phyloP scores from a whole-genome alignment of 768 basidiomycete genomes.

The Boletellus ananas region DNA sequence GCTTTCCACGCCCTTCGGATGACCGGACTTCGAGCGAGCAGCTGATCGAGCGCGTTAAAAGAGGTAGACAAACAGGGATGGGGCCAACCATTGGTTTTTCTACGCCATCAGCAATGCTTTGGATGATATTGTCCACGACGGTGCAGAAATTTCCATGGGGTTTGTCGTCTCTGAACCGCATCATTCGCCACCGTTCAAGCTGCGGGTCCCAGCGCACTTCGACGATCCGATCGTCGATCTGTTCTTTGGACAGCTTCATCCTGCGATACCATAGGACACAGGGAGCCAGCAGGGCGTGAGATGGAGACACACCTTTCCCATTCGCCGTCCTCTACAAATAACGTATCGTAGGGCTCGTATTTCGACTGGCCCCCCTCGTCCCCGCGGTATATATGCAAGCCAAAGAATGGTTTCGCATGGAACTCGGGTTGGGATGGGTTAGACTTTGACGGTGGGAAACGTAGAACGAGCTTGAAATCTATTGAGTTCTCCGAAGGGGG shows the following conservation, averaged over 20 bases:
- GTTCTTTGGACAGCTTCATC: constrained; percentile 79
- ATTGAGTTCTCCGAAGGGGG: constrained; percentile 97
- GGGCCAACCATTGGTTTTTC: constrained; percentile 76
- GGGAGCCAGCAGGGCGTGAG: not conserved
- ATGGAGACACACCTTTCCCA: constrained; percentile 77
- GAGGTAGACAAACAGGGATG: constrained; percentile 1
- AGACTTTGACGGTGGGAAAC: constrained; percentile 69
- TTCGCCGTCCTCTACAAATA: constrained; percentile 83
- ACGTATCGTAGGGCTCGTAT: constrained; percentile 82
- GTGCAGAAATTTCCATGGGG: constrained; percentile 83
- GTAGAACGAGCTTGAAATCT: constrained; percentile 94
- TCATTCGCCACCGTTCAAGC: constrained; percentile 74
- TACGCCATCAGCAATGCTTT: constrained; percentile 91
- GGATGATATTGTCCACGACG: constrained; percentile 84
- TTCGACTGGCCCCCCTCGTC: constrained; percentile 48
- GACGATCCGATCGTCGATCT: constrained; percentile 89
- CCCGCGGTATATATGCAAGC: constrained; percentile 81
- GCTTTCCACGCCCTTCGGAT: constrained; percentile 77
- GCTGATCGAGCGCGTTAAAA: constrained; percentile 38
- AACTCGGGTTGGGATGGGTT: constrained; percentile 69
- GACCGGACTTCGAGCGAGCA: constrained; percentile 57
- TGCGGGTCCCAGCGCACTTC: constrained; percentile 87
- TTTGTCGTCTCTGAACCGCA: constrained; percentile 95
- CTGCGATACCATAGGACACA: constrained; percentile 38
- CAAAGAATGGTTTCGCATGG: constrained; percentile 79